Base-by-base conservation (phyloP, 352 stramenopile species). In the Pythium rishiriense region DNA sequence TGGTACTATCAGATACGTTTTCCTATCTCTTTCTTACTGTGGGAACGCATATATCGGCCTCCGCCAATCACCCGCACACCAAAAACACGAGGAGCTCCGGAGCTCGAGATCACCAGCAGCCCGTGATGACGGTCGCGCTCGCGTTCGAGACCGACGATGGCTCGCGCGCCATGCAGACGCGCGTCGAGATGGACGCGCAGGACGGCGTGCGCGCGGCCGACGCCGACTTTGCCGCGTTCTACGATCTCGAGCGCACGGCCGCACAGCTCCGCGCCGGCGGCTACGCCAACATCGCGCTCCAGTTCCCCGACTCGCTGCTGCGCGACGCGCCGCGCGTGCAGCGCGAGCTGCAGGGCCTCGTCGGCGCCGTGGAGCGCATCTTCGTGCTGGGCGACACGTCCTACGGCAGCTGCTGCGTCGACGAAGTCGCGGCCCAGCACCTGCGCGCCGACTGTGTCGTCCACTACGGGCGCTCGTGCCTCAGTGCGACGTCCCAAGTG, bases 351-450 rank as follows among this genome's bases (percentile, higher is more conserved):
- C 55, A 85, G 64, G 64, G 82, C n/a, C 11, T 22, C 26, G 52
- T 72, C 12, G 66, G 84, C 6, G 48, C 67, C 10, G 65, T 89
- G 17, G 63, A 90, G 54, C 83, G 83, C 35, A 79, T 98, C 22
- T 98, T 98, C 63, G 83, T 98, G 26, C 72, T 99, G 15, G 96
- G 96, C 22, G 96, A 99, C 71, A 98, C 96, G 10, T 98, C 94
- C 24, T 98, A 98, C 66, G 94, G 89, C 42, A 96, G 88, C 58
- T 98, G 96, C 79, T 98, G 96, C 71, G 94, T 98, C 37, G 96
- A 99, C 74, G 92, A 98, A 73, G 91, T 99, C 26, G 91, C 91
- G 14, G 94, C 95, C 41, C 83, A 97, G 64, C 96, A 99, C 75
- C 79, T 98, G 33, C 67, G 89, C 29, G 95, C 96, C 0, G 88